These are phyloP conservation scores for Yamadazyma sp. DNA, from an alignment of 1,139 yeast genomes.

Conservation along the genomic window DNA sequence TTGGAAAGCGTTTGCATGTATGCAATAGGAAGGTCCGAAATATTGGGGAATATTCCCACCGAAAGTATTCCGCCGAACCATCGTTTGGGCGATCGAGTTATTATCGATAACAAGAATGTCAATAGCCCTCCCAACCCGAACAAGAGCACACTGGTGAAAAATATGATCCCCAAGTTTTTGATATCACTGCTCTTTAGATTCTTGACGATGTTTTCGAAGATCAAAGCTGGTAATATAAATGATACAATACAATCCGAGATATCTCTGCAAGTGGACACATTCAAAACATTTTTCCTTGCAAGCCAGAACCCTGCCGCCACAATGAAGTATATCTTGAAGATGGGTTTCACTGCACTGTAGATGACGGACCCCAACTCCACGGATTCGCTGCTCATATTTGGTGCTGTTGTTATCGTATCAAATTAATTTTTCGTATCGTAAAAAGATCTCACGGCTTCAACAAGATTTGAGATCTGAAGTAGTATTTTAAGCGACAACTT, in stretches of 20 bases:
- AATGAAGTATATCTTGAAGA: slow-evolving; percentile 79
- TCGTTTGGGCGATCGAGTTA: slow-evolving; percentile 57
- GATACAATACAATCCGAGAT: slow-evolving; percentile 71
- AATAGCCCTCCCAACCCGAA: slow-evolving; percentile 38
- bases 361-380: slow-evolving; percentile 62
- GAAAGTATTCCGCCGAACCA: slow-evolving; percentile 83
- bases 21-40: slow-evolving; percentile 87
- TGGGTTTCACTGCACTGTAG: slow-evolving; percentile 82
- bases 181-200: slow-evolving; percentile 72
- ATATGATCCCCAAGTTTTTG: slow-evolving; percentile 71
- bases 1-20: slow-evolving; percentile 76
- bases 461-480: no score
- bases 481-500: no score
- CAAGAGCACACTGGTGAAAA: slow-evolving; percentile 52
- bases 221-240: slow-evolving; percentile 74
- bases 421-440: no score
- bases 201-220: slow-evolving; percentile 72
- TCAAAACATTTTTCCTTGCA: slow-evolving; percentile 64
- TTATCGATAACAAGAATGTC: slow-evolving; percentile 31
- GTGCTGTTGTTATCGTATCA: no score
- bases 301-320: slow-evolving; percentile 67
- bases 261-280: slow-evolving; percentile 73
- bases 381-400: slow-evolving; percentile 2
- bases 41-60: slow-evolving; percentile 63
- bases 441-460: no score